phyloP scores from a whole-genome alignment of 345 rosid species.

The Punica granatum region DNA sequence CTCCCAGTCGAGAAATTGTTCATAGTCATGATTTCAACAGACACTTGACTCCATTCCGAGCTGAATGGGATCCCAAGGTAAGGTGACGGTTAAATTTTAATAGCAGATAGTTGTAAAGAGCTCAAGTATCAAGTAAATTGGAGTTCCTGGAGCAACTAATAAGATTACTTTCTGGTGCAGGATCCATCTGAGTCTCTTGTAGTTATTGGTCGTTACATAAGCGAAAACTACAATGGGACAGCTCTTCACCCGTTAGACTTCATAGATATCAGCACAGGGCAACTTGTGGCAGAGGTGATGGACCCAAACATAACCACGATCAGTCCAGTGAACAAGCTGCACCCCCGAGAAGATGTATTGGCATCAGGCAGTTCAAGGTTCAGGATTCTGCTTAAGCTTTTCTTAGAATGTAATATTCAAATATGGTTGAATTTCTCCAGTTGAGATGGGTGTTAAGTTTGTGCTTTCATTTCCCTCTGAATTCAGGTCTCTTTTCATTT shows the following conservation, averaged over 20 bases:
- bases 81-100: neutral
- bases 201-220: slow-evolving; percentile 84
- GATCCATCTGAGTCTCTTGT: slow-evolving; percentile 84
- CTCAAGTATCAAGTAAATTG: neutral
- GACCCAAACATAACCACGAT: slow-evolving; percentile 93
- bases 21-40: slow-evolving; percentile 97
- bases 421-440: neutral
- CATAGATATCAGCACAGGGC: slow-evolving; percentile 75
- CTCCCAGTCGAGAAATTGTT: slow-evolving; percentile 93
- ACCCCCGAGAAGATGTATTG: slow-evolving; percentile 88
- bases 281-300: slow-evolving; percentile 86
- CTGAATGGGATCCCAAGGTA: slow-evolving; percentile 99
- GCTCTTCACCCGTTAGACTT: slow-evolving; percentile 96
- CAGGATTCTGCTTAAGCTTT: neutral
- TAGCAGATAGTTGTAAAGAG: neutral
- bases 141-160: neutral
- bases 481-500: slow-evolving; percentile 78
- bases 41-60: slow-evolving; percentile 86
- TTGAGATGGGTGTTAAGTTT: neutral
- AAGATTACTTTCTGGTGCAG: slow-evolving; percentile 27
- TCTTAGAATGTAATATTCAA: neutral
- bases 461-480: neutral
- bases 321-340: slow-evolving; percentile 87
- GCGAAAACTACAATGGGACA: slow-evolving; percentile 82
- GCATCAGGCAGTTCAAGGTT: slow-evolving; percentile 97